Evolutionary conservation across 2,329 filamentous ascomycete species (phyloP).

Genomic region (Sclerotinia glacialis): DNA sequence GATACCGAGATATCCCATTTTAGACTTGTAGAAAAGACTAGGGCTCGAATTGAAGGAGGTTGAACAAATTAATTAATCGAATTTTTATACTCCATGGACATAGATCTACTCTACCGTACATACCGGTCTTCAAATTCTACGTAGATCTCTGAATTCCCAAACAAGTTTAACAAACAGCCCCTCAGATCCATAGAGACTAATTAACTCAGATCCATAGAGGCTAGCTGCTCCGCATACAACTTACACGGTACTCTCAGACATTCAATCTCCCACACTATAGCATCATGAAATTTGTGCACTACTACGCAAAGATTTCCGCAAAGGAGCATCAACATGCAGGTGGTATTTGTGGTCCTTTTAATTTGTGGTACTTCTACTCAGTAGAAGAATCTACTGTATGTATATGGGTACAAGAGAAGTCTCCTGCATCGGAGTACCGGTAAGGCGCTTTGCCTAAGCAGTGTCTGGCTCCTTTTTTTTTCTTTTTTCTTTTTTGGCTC

Average conservation of each 20-base stretch:
- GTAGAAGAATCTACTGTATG: too few species aligned
- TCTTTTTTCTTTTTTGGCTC: neutral
- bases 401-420: neutral
- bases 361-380: too few species aligned
- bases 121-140: too few species aligned
- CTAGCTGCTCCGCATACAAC: neutral
- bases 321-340: neutral
- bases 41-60: neutral
- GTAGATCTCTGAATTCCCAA: too few species aligned
- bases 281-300: neutral
- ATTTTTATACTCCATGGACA: neutral
- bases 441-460: neutral
- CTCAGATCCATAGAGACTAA: too few species aligned
- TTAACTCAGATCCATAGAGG: too few species aligned
- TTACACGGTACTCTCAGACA: neutral
- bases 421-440: slow-evolving; percentile 1
- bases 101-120: too few species aligned
- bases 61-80: neutral
- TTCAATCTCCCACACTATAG: neutral
- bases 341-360: neutral
- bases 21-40: neutral
- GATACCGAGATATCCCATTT: neutral
- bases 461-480: neutral
- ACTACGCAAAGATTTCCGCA: neutral
- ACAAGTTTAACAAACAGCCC: too few species aligned